Evolutionary conservation across 768 basidiomycete genomes (phyloP).

Genomic region (Boletus speciosus): DNA sequence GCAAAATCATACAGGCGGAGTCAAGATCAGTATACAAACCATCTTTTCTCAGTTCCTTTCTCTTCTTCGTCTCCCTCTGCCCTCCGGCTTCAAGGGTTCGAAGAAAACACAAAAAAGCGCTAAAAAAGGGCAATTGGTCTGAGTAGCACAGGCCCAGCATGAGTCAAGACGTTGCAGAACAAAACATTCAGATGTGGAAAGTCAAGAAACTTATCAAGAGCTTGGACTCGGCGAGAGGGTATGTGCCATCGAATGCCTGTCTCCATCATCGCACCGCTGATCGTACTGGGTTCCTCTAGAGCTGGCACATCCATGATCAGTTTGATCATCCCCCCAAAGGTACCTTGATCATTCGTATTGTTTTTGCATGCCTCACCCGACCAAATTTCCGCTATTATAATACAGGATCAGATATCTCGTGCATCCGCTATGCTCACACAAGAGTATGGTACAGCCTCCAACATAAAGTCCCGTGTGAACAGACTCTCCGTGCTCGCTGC

Average conservation of each 20-base stretch:
- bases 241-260: slow-evolving; percentile 1
- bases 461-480: slow-evolving; percentile 99
- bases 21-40: slow-evolving; percentile 1
- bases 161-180: slow-evolving; percentile 85
- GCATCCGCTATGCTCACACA: slow-evolving; percentile 95
- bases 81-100: slow-evolving; percentile 19
- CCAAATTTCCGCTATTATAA: slow-evolving; percentile 2
- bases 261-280: slow-evolving; percentile 14
- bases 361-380: neutral
- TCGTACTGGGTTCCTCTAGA: slow-evolving; percentile 37
- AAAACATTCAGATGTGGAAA: slow-evolving; percentile 98
- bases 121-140: slow-evolving; percentile 10
- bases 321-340: slow-evolving; percentile 94
- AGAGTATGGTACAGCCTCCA: slow-evolving; percentile 98
- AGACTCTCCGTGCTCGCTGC: slow-evolving; percentile 96
- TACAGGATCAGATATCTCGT: slow-evolving; percentile 89
- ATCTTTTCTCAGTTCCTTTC: neutral
- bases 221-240: slow-evolving; percentile 76
- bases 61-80: slow-evolving; percentile 19
- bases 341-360: slow-evolving; percentile 30
- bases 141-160: slow-evolving; percentile 45
- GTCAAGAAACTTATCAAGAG: slow-evolving; percentile 99
- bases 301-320: slow-evolving; percentile 99
- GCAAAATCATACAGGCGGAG: neutral
- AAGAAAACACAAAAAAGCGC: slow-evolving; percentile 5